phyloP scores from a whole-genome alignment of 192 early-diverging fungal species.

The Coemansia sp. region DNA sequence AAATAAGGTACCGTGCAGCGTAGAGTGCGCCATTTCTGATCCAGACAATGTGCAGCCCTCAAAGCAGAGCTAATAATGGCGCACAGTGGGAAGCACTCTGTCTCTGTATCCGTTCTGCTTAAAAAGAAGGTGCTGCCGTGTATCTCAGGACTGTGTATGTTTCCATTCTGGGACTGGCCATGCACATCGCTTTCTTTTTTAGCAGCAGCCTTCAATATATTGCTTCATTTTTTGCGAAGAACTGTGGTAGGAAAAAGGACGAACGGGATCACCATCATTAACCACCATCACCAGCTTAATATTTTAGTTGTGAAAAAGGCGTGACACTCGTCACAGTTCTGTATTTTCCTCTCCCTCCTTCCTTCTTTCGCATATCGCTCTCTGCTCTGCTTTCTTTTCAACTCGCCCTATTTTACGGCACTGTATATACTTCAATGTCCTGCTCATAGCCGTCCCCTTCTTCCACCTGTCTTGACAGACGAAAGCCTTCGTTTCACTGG shows the following conservation, averaged over 20 bases:
- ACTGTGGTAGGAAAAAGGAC: neutral
- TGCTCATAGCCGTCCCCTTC: neutral
- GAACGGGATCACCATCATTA: neutral
- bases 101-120: too few relatives aligned
- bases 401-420: neutral
- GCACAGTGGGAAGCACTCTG: neutral
- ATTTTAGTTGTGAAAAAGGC: too few relatives aligned
- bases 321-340: neutral
- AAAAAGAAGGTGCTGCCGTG: neutral
- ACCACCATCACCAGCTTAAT: neutral
- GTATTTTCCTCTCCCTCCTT: neutral
- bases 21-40: neutral
- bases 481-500: neutral
- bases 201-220: neutral
- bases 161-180: neutral
- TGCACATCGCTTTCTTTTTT: neutral
- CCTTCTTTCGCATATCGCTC: neutral
- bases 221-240: neutral
- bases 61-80: neutral
- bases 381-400: neutral
- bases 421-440: constrained; percentile 9
- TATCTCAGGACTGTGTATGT: neutral
- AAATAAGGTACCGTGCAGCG: neutral
- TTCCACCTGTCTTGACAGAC: neutral
- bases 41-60: neutral